Evolutionary conservation across 805 yeast species (phyloP).

Genomic region (Pichia heedii): DNA sequence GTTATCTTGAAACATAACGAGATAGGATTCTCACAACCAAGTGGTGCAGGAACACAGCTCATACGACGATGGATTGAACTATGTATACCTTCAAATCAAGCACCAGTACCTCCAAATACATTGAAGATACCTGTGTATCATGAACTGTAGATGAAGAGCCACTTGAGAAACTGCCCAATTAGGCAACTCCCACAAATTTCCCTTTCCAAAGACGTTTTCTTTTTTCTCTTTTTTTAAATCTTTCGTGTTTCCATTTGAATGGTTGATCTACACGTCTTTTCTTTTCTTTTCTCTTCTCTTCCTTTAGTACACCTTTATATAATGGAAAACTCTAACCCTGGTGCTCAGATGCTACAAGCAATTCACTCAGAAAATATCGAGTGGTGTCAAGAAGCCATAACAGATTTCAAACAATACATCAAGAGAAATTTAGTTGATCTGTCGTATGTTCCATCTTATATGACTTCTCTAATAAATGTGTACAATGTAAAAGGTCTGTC

Average conservation of each 20-base stretch:
- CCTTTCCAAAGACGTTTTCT: slow-evolving; percentile 28
- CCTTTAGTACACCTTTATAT: background rate
- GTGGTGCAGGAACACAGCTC: slow-evolving; percentile 47
- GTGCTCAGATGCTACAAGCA: slow-evolving; percentile 20
- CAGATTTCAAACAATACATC: slow-evolving; percentile 41
- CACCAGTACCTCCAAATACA: background rate
- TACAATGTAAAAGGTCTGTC: slow-evolving; percentile 31
- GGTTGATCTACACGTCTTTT: no score
- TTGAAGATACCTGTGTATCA: slow-evolving; percentile 3
- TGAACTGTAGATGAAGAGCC: background rate
- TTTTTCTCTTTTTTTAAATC: no score
- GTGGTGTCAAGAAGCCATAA: slow-evolving; percentile 18
- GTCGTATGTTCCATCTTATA: slow-evolving; percentile 39
- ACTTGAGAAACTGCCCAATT: slow-evolving; percentile 34
- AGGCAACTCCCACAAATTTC: slow-evolving; percentile 40
- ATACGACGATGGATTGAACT: slow-evolving; percentile 44
- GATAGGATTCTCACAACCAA: slow-evolving; percentile 64
- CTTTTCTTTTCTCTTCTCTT: background rate
- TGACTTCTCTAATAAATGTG: slow-evolving; percentile 41
- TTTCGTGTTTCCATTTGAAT: no score
- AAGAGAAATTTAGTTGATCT: slow-evolving; percentile 47
- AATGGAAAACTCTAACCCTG: slow-evolving; percentile 15
- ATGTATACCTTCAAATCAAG: background rate
- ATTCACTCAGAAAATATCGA: slow-evolving; percentile 16
- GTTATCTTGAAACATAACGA: slow-evolving; percentile 29